Evolutionary conservation across 1,284 basidiomycete species (phyloP).

Genomic region (Rhodotorula mucilaginosa): DNA sequence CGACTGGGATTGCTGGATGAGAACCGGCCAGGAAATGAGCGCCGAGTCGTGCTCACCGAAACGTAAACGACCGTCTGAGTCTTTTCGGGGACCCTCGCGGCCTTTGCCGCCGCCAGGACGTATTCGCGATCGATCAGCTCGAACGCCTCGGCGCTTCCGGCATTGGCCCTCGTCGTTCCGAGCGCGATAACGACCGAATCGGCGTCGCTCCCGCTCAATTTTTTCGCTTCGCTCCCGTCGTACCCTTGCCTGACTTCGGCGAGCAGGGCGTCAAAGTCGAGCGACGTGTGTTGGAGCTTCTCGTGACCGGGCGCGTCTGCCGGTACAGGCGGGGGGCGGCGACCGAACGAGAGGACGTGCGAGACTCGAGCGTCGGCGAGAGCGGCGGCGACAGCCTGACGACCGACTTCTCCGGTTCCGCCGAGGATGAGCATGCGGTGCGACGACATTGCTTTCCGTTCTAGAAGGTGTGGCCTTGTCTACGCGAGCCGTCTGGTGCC

Average conservation of each 20-base stretch:
- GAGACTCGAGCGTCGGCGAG: constrained; percentile 58
- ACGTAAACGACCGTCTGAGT: constrained; percentile 65
- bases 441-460: constrained; percentile 25
- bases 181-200: constrained; percentile 63
- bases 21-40: neutral
- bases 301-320: constrained; percentile 48
- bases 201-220: constrained; percentile 59
- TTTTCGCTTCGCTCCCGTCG: constrained; percentile 49
- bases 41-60: constrained; percentile 54
- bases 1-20: no score
- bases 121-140: constrained; percentile 74
- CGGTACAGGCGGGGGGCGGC: constrained; percentile 56
- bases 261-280: constrained; percentile 64
- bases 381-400: constrained; percentile 59
- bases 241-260: neutral
- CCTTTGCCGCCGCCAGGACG: constrained; percentile 66
- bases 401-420: constrained; percentile 63
- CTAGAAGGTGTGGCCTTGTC: neutral
- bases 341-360: constrained; percentile 64
- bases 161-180: constrained; percentile 62
- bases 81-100: constrained; percentile 58
- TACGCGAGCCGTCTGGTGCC: neutral
- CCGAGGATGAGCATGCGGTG: constrained; percentile 56
- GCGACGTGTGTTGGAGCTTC: constrained; percentile 57
- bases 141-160: constrained; percentile 64